Conservation (phyloP, 768 basidiomycete genomes). For the Melanogaster broomeanus region DNA sequence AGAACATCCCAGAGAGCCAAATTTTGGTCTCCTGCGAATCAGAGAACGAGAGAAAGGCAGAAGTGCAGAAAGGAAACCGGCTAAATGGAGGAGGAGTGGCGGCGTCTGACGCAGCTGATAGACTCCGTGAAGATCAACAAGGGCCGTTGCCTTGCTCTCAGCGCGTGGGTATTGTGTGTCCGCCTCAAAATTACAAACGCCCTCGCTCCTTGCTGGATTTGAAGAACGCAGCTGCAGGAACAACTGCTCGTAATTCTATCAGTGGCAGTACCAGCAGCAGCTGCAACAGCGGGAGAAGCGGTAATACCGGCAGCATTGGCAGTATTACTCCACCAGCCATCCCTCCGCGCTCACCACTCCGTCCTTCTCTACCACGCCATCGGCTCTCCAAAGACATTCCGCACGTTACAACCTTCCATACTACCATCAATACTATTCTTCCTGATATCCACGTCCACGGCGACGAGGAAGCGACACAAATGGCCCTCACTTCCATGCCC, state of each 20-base stretch:
- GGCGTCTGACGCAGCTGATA: slow-evolving; percentile 13
- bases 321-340: slow-evolving; percentile 21
- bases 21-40: slow-evolving; percentile 7
- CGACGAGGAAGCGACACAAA: slow-evolving; percentile 8
- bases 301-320: neutral
- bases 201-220: slow-evolving; percentile 31
- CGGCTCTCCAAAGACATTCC: slow-evolving; percentile 9
- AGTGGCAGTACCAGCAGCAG: slow-evolving; percentile 8
- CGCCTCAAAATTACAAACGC: slow-evolving; percentile 37
- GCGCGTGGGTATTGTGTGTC: slow-evolving; percentile 46
- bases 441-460: neutral
- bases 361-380: slow-evolving; percentile 27
- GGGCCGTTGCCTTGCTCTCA: slow-evolving; percentile 40
- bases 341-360: slow-evolving; percentile 34
- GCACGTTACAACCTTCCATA: slow-evolving; percentile 20
- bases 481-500: slow-evolving; percentile 26
- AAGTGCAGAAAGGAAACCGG: slow-evolving; percentile 1
- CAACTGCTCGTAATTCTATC: slow-evolving; percentile 7
- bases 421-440: slow-evolving; percentile 6
- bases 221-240: slow-evolving; percentile 12
- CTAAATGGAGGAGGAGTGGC: slow-evolving; percentile 21
- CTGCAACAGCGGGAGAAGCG: slow-evolving; percentile 2
- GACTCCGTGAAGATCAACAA: slow-evolving; percentile 23
- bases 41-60: neutral
- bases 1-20: neutral